These are phyloP conservation scores for Pythium dissimile DNA, from an alignment of 352 stramenopile genomes.

Conservation along the genomic window DNA sequence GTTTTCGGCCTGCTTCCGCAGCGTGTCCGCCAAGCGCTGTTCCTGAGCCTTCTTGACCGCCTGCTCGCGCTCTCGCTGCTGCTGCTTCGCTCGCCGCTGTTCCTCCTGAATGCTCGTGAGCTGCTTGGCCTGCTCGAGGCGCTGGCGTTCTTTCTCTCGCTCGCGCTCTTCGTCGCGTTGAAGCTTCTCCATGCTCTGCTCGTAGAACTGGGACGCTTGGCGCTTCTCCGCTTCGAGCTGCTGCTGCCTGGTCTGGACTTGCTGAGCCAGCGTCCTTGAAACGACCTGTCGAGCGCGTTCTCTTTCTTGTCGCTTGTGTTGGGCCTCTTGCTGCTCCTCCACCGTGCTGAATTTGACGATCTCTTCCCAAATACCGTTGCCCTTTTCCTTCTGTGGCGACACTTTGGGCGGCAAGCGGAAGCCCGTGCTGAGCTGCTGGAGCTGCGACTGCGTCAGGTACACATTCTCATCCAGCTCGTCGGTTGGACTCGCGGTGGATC, in stretches of 20 bases:
- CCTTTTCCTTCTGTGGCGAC: conserved; percentile 74
- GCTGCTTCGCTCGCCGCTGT: conserved; percentile 54
- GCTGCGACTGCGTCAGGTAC: conserved; percentile 65
- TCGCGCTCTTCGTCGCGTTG: conserved; percentile 52
- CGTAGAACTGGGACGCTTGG: conserved; percentile 45
- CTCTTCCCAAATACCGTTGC: conserved; percentile 79
- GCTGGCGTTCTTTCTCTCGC: conserved; percentile 46
- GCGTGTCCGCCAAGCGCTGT: conserved; percentile 38
- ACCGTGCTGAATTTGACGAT: conserved; percentile 78
- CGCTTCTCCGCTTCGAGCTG: conserved; percentile 35
- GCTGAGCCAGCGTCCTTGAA: conserved; percentile 40
- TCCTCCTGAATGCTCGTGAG: conserved; percentile 70
- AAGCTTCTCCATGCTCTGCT: conserved; percentile 44
- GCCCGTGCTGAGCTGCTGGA: conserved; percentile 65
- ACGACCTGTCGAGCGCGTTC: conserved; percentile 33
- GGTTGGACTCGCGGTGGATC: neutral
- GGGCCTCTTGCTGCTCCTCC: conserved; percentile 59
- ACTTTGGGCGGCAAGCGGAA: conserved; percentile 57
- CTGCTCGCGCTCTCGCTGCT: conserved; percentile 47
- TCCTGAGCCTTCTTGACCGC: conserved; percentile 54
- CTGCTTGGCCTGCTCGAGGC: conserved; percentile 49
- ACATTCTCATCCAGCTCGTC: conserved; percentile 38
- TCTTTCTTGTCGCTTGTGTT: conserved; percentile 33
- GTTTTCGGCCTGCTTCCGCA: conserved; percentile 52
- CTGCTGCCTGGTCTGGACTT: conserved; percentile 48